Conservation (phyloP, 2,329 filamentous ascomycete genomes). For the Macrophomina tecta region DNA sequence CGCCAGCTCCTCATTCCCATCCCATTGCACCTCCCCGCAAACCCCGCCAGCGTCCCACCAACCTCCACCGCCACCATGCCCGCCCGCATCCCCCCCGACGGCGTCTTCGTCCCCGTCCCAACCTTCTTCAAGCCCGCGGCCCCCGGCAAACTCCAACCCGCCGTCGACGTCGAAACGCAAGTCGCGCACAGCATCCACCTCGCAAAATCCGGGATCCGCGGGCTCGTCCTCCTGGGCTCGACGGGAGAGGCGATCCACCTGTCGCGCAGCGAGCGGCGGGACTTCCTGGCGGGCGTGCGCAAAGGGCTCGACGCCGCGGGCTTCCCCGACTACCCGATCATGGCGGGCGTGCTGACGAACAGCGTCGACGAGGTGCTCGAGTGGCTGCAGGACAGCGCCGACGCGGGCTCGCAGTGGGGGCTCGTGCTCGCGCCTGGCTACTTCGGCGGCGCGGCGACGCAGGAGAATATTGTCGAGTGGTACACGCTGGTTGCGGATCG, state of each 20-base stretch:
- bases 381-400: slow-evolving; percentile 56
- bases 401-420: slow-evolving; percentile 62
- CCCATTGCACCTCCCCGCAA: too few species aligned
- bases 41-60: too few species aligned
- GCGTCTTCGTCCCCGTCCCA: slow-evolving; percentile 45
- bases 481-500: slow-evolving; percentile 62
- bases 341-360: slow-evolving; percentile 64
- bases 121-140: slow-evolving; percentile 62
- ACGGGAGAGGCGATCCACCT: slow-evolving; percentile 67
- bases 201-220: slow-evolving; percentile 60
- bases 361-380: slow-evolving; percentile 63
- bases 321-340: slow-evolving; percentile 61
- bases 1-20: background rate
- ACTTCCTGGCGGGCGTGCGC: slow-evolving; percentile 57
- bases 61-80: background rate
- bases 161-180: slow-evolving; percentile 61
- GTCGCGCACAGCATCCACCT: slow-evolving; percentile 62
- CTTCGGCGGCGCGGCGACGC: slow-evolving; percentile 20
- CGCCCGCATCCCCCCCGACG: slow-evolving; percentile 26
- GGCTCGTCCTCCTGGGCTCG: slow-evolving; percentile 64
- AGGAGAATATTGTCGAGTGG: slow-evolving; percentile 46
- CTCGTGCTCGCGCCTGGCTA: slow-evolving; percentile 55
- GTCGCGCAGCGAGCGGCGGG: slow-evolving; percentile 57
- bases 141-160: slow-evolving; percentile 36
- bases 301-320: slow-evolving; percentile 59